Evolutionary conservation across 768 basidiomycete species (phyloP).

Genomic region (Amanita pseudoporphyria): DNA sequence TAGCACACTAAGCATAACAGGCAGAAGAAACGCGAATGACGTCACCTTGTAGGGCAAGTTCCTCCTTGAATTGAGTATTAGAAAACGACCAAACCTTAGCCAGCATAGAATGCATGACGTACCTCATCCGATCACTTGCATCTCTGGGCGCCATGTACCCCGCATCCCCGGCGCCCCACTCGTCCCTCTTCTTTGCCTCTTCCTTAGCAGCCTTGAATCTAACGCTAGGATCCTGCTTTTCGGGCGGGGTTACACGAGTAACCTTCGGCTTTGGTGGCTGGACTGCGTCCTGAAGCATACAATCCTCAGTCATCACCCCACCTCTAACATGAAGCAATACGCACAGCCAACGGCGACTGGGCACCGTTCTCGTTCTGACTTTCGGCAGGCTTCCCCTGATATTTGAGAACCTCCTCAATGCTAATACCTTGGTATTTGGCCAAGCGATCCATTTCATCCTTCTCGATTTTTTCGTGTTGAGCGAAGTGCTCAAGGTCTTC

Average conservation of each 20-base stretch:
- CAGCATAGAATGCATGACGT: conserved; percentile 11
- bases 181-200: conserved; percentile 44
- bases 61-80: conserved; percentile 31
- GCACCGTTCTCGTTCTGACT: conserved; percentile 6
- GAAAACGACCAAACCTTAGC: conserved; percentile 5
- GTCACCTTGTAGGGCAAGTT: conserved; percentile 85
- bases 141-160: conserved; percentile 69
- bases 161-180: conserved; percentile 63
- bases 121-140: conserved; percentile 72
- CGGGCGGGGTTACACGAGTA: conserved; percentile 49
- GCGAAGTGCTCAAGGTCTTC: conserved; percentile 92
- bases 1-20: conserved; percentile 26
- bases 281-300: conserved; percentile 8
- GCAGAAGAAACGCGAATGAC: neutral
- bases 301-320: conserved; percentile 3
- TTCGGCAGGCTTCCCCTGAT: conserved; percentile 35
- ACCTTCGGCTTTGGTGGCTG: conserved; percentile 38
- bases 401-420: conserved; percentile 56
- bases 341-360: conserved; percentile 8
- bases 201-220: conserved; percentile 49
- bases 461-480: conserved; percentile 81
- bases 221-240: conserved; percentile 57
- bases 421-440: conserved; percentile 77
- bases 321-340: neutral
- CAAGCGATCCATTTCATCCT: conserved; percentile 73